Base-by-base conservation (phyloP, 2,329 filamentous ascomycete genomes). In the Ophiocordyceps sinensis region DNA sequence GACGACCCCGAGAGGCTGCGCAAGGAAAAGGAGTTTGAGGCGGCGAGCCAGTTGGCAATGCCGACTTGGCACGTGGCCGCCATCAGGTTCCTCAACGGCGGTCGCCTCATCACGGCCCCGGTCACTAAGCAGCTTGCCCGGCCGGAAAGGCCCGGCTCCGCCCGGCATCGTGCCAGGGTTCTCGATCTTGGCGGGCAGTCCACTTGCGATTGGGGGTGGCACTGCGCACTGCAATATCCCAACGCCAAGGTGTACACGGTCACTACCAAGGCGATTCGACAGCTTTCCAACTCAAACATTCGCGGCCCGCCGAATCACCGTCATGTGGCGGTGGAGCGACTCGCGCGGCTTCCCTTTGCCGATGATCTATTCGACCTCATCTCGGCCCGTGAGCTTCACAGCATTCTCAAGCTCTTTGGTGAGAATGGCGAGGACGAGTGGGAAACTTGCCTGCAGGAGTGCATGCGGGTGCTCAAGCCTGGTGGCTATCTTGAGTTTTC, bases 181-280 rank as follows among this genome's bases (percentile, higher is more conserved):
- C 73, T 96, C 23, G 89, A 96, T 56, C 77, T 95, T 29, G 87
- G 85, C 38, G 88, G 88, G 36, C 80, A 89, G 55, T 72, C 82
- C 0, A 77, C 83, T 13, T 89, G 86, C 56, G 87, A 94, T 60
- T 98, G 91, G 91, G 89, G 85, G 19, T 98, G 91, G 91, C 80
- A 91, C 56, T 83, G 86, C 43, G 87, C 91, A 1, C 71, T 84
- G 38, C 82, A 89, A 57, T 91, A 88, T 60, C 85, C 85, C 15
- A 81, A 85, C 57, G 75, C 84, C 43, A 87, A 85, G 57, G 77
- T 95, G 41, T 93, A 88, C 65, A 95, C 89, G 0, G 85, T 89
- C 41, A 83, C 82, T 31, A 85, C 81, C 47, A 82, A 83, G 60
- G 64, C 77, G 9, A 71, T 82, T 48, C 73, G 77, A 31, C 81